Conservation (phyloP, 345 rosid genomes). For the Trapa incisa region DNA sequence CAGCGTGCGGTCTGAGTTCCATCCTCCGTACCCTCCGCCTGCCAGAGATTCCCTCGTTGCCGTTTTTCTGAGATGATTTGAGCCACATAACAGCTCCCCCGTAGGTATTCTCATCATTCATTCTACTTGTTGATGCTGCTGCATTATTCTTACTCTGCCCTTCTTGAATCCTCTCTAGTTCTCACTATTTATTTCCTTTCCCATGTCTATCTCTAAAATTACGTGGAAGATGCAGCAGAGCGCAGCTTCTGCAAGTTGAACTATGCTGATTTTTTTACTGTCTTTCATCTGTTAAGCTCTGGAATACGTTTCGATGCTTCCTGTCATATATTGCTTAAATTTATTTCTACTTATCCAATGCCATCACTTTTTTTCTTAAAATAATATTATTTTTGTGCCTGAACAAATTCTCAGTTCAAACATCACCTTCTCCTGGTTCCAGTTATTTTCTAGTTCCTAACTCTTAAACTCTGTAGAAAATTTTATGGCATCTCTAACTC, state of each 20-base stretch:
- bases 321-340: too few relatives aligned
- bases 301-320: not conserved
- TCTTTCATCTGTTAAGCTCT: not conserved
- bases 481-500: too few relatives aligned
- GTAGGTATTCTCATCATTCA: constrained; percentile 10
- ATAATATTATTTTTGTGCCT: too few relatives aligned
- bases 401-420: not conserved
- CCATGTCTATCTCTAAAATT: not conserved
- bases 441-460: not conserved
- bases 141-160: constrained; percentile 6
- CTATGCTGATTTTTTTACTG: not conserved
- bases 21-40: not conserved
- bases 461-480: not conserved
- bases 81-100: not conserved
- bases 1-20: too few relatives aligned
- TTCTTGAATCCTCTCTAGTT: not conserved
- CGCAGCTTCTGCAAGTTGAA: not conserved
- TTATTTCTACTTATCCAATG: not conserved
- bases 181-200: too few relatives aligned
- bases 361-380: not conserved
- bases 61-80: not conserved
- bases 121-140: constrained; percentile 10
- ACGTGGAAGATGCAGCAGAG: not conserved
- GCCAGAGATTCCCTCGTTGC: not conserved
- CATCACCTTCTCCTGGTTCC: not conserved